Evolutionary conservation across 2,329 filamentous ascomycete species (phyloP), one percentile per base, ranked within the genome.

Genomic region (Fusarium albosuccineum): DNA sequence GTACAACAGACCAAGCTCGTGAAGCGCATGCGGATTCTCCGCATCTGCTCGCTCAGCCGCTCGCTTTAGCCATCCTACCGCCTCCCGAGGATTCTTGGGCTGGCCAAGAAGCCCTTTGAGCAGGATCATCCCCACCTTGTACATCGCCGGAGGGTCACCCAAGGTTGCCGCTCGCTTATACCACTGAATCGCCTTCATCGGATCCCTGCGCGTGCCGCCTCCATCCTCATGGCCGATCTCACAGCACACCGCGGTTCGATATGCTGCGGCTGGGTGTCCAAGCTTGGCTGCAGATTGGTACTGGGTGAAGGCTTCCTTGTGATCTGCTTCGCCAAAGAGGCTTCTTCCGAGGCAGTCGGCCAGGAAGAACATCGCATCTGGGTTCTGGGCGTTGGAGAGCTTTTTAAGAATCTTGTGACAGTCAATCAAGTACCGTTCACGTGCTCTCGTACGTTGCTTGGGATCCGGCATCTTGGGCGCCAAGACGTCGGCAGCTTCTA

Each of bases 41-140:
- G 85, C 81, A 74, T 97, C 93, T 0, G 95, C 94, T 22, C 89
- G 87, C 70, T 98, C 94, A 1, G 94, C 94, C 3, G 96, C 96
- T 44, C 94, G 89, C 82, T 97, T 97, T 54, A 99, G 85, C 94
- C 96, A 98, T 22, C 89, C 90, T 26, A 97, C 87, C 16, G 94
- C 94, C 80, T 98, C 96, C 42, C 91, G 87, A 3, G 93, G 87
- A 74, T 97, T 97, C 74, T 85, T 89, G 26, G 85, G 87, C 76
- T 98, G 94, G 5, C 94, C 94, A n/a, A 99, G 86, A 29, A 98
- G 84, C 10, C 95, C 96, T 79, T 98, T 98, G 56, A 98, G 87
- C 64, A 93, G 83, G 69, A 99, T 97, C 91, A 97, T 97, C 60
- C 96, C 96, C 80, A 98, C 89, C 80, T 99, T 99, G 83, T 97